phyloP scores from a whole-genome alignment of 441 rosid genomes.

The Adansonia madagascariensis region DNA sequence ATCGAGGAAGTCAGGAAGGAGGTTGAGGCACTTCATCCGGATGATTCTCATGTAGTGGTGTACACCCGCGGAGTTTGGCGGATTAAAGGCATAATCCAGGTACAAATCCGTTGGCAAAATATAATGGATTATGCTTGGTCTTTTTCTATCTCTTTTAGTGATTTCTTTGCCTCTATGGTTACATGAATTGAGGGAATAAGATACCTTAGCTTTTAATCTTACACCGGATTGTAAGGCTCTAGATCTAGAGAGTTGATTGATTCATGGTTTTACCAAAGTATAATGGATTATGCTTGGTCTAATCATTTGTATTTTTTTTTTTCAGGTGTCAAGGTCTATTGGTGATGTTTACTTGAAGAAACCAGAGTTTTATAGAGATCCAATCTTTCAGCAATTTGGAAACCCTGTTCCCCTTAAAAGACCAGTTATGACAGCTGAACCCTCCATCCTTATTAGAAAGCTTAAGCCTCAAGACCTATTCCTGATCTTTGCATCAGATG shows the following conservation, averaged over 20 bases:
- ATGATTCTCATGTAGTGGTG: conserved; percentile 81
- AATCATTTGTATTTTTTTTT: background rate
- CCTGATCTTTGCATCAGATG: conserved; percentile 80
- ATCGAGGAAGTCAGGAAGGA: conserved; percentile 87
- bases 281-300: conserved; percentile 19
- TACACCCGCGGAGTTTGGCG: conserved; percentile 88
- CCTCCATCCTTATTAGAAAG: conserved; percentile 57
- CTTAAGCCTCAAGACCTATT: conserved; percentile 62
- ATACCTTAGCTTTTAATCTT: background rate
- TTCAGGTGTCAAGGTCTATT: conserved; percentile 76
- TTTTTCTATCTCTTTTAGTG: too few relatives aligned
- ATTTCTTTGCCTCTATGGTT: too few relatives aligned
- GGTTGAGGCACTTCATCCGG: conserved; percentile 89
- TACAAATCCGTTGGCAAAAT: conserved; percentile 37
- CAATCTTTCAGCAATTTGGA: conserved; percentile 57
- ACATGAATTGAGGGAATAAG: background rate
- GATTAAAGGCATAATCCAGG: conserved; percentile 96
- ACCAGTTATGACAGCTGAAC: conserved; percentile 72
- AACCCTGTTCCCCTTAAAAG: conserved; percentile 62
- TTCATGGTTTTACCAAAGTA: too few relatives aligned
- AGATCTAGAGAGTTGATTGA: conserved; percentile 14
- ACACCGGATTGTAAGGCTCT: background rate
- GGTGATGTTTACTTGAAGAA: conserved; percentile 77
- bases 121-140: too few relatives aligned
- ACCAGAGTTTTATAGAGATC: conserved; percentile 65